These are phyloP conservation scores for Kwoniella dejecticola DNA, from an alignment of 768 basidiomycete species.

Conservation along the genomic window DNA sequence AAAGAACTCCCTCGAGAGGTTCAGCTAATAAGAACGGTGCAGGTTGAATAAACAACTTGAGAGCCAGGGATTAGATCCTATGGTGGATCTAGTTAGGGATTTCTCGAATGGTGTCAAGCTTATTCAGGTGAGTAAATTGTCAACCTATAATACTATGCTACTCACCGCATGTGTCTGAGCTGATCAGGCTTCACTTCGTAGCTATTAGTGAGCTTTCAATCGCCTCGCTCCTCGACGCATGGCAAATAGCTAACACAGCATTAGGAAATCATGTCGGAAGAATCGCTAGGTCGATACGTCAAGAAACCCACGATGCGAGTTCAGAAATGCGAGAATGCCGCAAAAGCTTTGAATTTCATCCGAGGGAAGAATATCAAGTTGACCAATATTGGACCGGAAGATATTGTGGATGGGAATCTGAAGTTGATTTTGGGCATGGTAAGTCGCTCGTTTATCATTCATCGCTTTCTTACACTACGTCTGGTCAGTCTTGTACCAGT, in stretches of 20 bases:
- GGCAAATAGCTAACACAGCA: background rate
- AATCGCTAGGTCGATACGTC: slow-evolving; percentile 90
- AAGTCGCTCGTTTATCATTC: slow-evolving; percentile 7
- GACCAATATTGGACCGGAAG: slow-evolving; percentile 95
- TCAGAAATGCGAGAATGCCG: slow-evolving; percentile 97
- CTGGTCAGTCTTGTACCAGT: background rate
- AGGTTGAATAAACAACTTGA: slow-evolving; percentile 98
- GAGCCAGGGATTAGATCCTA: slow-evolving; percentile 75
- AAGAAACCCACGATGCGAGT: slow-evolving; percentile 84
- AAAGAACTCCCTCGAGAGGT: background rate
- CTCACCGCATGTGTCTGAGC: too few relatives aligned
- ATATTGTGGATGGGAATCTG: slow-evolving; percentile 97
- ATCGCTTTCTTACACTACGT: background rate
- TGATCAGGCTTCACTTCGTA: background rate
- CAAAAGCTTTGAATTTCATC: slow-evolving; percentile 94
- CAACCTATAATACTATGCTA: too few relatives aligned
- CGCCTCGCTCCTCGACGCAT: background rate
- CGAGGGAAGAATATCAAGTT: slow-evolving; percentile 89
- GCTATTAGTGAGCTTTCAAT: slow-evolving; percentile 1
- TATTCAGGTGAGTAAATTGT: slow-evolving; percentile 87
- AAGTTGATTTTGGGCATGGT: slow-evolving; percentile 83
- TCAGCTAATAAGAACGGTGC: background rate
- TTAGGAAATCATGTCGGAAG: slow-evolving; percentile 93
- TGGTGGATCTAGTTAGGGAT: slow-evolving; percentile 85
- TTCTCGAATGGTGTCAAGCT: slow-evolving; percentile 92